These are phyloP conservation scores for Omphalea diandra DNA, from an alignment of 441 rosid species.

Conservation along the genomic window DNA sequence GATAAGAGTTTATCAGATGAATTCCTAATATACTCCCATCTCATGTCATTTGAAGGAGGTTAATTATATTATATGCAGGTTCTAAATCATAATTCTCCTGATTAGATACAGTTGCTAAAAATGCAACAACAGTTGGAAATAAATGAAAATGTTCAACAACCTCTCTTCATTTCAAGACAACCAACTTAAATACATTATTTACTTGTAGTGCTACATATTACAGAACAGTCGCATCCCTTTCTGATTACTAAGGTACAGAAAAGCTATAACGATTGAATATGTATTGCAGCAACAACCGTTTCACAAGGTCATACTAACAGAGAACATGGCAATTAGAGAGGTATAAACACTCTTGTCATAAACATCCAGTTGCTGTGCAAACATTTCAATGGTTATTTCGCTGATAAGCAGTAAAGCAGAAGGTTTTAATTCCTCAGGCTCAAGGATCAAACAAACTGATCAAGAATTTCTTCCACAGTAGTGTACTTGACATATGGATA, in stretches of 20 bases:
- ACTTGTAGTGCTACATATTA: no score
- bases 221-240: no score
- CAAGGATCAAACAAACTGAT: conserved; percentile 41
- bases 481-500: conserved; percentile 65
- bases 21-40: no score
- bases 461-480: conserved; percentile 51
- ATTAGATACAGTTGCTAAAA: no score
- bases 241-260: neutral
- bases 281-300: conserved; percentile 3
- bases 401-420: neutral
- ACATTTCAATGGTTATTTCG: neutral
- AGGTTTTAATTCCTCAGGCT: neutral
- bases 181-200: no score
- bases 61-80: no score
- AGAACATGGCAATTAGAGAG: neutral
- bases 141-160: no score
- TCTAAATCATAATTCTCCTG: no score
- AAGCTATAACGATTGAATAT: neutral
- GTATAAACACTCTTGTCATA: conserved; percentile 2
- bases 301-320: neutral
- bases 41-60: no score
- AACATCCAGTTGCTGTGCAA: neutral
- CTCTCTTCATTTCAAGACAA: no score
- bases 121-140: no score
- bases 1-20: no score